phyloP scores from a whole-genome alignment of 352 stramenopile species.

The Thalassiosira pacifica region DNA sequence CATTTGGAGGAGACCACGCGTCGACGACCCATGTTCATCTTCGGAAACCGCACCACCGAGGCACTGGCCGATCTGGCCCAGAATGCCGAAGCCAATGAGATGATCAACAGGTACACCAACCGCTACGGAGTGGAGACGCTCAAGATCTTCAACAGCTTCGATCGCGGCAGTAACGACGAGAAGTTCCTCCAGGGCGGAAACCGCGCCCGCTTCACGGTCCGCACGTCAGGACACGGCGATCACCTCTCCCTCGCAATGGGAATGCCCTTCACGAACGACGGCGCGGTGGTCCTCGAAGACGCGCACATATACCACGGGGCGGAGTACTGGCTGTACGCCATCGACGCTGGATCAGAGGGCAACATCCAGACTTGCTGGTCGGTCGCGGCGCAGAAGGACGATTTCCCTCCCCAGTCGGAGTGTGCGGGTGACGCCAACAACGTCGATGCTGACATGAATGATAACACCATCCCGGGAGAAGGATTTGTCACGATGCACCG shows the following conservation, averaged over 20 bases:
- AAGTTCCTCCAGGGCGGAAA: slow-evolving; percentile 39
- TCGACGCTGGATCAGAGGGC: slow-evolving; percentile 46
- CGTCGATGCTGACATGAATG: slow-evolving; percentile 38
- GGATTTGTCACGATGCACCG: slow-evolving; percentile 49
- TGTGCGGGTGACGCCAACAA: slow-evolving; percentile 22
- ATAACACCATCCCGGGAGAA: slow-evolving; percentile 41
- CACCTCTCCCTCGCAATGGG: slow-evolving; percentile 37
- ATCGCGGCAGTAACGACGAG: neutral
- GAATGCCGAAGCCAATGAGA: slow-evolving; percentile 32
- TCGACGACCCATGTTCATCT: slow-evolving; percentile 35
- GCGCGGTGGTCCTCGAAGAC: slow-evolving; percentile 33
- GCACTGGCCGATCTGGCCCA: slow-evolving; percentile 32
- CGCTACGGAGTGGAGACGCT: slow-evolving; percentile 31
- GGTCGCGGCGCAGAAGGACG: slow-evolving; percentile 35
- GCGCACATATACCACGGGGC: slow-evolving; percentile 47
- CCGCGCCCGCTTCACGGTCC: slow-evolving; percentile 24
- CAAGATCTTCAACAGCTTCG: slow-evolving; percentile 36
- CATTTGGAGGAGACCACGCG: slow-evolving; percentile 22
- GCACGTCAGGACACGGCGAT: slow-evolving; percentile 1
- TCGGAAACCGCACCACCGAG: slow-evolving; percentile 32
- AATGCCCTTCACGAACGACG: slow-evolving; percentile 57
- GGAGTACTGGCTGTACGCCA: slow-evolving; percentile 43
- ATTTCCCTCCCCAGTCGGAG: slow-evolving; percentile 26
- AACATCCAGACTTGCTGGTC: slow-evolving; percentile 63
- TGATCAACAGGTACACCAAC: slow-evolving; percentile 28